Percentiles rank a stretch among this genome's conserved stretches.
Evolutionary conservation across 192 early-diverging fungal genomes (phyloP).

Genomic region (Kickxella alabastrina): DNA sequence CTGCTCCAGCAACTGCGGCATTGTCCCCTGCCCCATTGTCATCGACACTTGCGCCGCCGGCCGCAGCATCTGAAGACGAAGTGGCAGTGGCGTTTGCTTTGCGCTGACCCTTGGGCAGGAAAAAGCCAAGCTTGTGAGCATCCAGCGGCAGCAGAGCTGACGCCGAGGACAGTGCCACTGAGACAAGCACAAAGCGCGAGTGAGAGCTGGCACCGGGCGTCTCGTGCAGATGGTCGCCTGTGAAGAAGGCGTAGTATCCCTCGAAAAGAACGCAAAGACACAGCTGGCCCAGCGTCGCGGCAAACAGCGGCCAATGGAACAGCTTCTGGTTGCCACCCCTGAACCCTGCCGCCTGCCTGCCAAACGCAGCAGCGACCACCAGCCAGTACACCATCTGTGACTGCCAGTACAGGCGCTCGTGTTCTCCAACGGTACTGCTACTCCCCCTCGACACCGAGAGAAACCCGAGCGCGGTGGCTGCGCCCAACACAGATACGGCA

Average conservation of each 20-base stretch:
- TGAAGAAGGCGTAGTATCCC: slow-evolving; percentile 15
- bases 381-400: slow-evolving; percentile 17
- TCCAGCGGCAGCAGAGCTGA: slow-evolving; percentile 9
- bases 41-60: background rate
- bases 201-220: slow-evolving; percentile 7
- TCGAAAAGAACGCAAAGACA: slow-evolving; percentile 8
- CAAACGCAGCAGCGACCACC: background rate
- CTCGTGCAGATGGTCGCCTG: slow-evolving; percentile 5
- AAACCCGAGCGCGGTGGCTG: slow-evolving; percentile 1
- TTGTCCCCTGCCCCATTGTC: background rate
- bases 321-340: background rate
- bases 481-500: background rate
- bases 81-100: background rate
- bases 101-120: slow-evolving; percentile 14
- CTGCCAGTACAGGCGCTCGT: slow-evolving; percentile 30
- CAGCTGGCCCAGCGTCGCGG: background rate
- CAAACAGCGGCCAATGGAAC: slow-evolving; percentile 11
- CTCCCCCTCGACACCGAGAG: background rate
- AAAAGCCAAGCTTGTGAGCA: slow-evolving; percentile 21
- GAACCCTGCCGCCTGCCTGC: background rate
- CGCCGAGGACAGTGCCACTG: background rate
- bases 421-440: background rate
- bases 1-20: background rate
- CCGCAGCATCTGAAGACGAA: background rate
- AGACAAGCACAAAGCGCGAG: slow-evolving; percentile 9